Base-by-base conservation (phyloP, 2,329 filamentous ascomycete species). In the Graphiopsis chlorocephala region DNA sequence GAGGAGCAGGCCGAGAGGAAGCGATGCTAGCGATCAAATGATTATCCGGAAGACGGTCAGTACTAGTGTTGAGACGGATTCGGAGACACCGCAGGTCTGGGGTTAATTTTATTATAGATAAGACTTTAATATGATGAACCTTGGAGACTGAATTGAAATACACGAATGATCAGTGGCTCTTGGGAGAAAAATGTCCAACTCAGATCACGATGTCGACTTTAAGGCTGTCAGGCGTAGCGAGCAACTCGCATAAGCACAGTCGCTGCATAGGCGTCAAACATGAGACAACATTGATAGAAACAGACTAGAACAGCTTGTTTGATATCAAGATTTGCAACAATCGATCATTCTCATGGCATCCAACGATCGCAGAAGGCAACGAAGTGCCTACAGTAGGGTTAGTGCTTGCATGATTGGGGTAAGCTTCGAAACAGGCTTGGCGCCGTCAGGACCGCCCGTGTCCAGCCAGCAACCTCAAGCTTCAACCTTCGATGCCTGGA, bases 21-120 rank as follows among this genome's bases (percentile, higher is more conserved):
- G 70, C 57, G 65, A 67, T 53, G 64, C 62, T 23, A 68, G 65
- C 20, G 59, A 64, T 28, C 69, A 66, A 52, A 69, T 70, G 69
- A 69, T 72, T 8, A 71, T 72, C 17, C 64, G 65, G n/a, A 69
- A 72, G 59, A 70, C 69, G 10, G 28, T 67, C 15, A 71, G 48
- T 15, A 62, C 60, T 8, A 62, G 60, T 20, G 33, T 62, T 31
- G 60, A 62, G 48, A 62, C 31, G 48, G 60, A 31, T 8, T 31
- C 52, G 23, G 48, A 45, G 48, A 17, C 48, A 8, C 25, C 3
- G n/a, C 33, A 35, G 20, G 23, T 28, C n/a, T 42, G 28, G n/a
- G 25, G 28, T 4, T 55, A 50, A 7, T 33, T 1, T 17, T 29
- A 15, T 53, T 53, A 7, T 20, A 20, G n/a, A n/a, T n/a, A n/a